These are phyloP conservation scores for Blastobotrys arbuscula DNA, from an alignment of 1,139 yeast genomes.

Conservation along the genomic window DNA sequence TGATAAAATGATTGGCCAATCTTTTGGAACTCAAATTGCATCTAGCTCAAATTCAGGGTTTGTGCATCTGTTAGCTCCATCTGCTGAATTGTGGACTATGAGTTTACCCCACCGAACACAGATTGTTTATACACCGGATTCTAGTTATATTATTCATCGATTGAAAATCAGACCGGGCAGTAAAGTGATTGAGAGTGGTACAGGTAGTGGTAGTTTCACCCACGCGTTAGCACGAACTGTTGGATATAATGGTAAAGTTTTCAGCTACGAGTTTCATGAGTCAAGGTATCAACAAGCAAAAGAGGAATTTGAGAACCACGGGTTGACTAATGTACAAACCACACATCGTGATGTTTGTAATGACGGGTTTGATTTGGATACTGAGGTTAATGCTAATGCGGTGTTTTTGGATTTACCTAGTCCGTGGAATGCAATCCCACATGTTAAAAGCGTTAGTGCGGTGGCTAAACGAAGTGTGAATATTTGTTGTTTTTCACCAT, in stretches of 20 bases:
- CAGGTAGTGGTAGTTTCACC: conserved; percentile 94
- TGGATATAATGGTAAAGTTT: conserved; percentile 56
- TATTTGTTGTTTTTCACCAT: conserved; percentile 93
- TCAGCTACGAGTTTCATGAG: conserved; percentile 87
- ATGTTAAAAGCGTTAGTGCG: conserved; percentile 51
- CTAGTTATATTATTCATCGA: conserved; percentile 82
- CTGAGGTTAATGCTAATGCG: conserved; percentile 48
- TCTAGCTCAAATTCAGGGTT: conserved; percentile 79
- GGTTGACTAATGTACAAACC: conserved; percentile 49
- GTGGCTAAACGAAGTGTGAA: conserved; percentile 46
- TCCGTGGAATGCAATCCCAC: conserved; percentile 94
- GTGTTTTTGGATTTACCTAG: conserved; percentile 91
- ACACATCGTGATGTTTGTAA: conserved; percentile 93
- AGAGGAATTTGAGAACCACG: conserved; percentile 69
- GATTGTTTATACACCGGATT: conserved; percentile 94
- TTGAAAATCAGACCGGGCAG: conserved; percentile 69
- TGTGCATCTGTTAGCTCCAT: conserved; percentile 80
- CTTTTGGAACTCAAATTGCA: conserved; percentile 81
- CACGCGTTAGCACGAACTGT: conserved; percentile 87
- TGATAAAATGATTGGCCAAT: conserved; percentile 70
- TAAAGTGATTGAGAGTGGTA: conserved; percentile 90
- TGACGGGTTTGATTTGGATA: conserved; percentile 64
- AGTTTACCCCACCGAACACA: conserved; percentile 97
- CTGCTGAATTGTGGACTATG: conserved; percentile 93
- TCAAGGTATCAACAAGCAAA: conserved; percentile 76